phyloP scores from a whole-genome alignment of 805 yeast species.

The Teunomyces stri region DNA sequence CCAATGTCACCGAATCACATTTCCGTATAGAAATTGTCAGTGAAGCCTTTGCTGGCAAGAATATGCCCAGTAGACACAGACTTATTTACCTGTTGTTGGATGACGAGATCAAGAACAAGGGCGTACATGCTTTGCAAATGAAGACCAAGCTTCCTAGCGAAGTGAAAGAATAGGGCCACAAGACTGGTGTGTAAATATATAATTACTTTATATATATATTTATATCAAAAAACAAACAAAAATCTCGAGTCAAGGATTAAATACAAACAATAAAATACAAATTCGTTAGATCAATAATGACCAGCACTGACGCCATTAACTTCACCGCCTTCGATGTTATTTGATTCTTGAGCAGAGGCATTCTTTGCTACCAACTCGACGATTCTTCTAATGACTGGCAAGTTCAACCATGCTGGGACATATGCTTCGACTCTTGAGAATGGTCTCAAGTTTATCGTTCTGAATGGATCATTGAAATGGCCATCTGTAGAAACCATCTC shows the following conservation, averaged over 20 bases:
- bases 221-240: slow-evolving; percentile 1
- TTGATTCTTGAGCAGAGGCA: slow-evolving; percentile 64
- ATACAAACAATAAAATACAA: slow-evolving; percentile 4
- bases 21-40: slow-evolving; percentile 74
- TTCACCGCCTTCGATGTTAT: slow-evolving; percentile 11
- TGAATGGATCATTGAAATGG: slow-evolving; percentile 80
- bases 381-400: slow-evolving; percentile 84
- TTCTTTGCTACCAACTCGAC: slow-evolving; percentile 85
- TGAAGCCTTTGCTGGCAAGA: slow-evolving; percentile 60
- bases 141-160: slow-evolving; percentile 62
- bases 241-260: neutral
- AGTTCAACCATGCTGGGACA: slow-evolving; percentile 90
- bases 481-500: slow-evolving; percentile 69
- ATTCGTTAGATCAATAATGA: slow-evolving; percentile 2
- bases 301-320: slow-evolving; percentile 2
- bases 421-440: slow-evolving; percentile 83
- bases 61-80: slow-evolving; percentile 75
- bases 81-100: slow-evolving; percentile 64
- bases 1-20: slow-evolving; percentile 76
- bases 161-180: neutral
- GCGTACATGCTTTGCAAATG: slow-evolving; percentile 87
- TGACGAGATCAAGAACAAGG: slow-evolving; percentile 67
- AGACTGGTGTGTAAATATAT: neutral
- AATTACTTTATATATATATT: neutral
- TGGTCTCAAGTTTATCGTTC: slow-evolving; percentile 69